A percentile compares a stretch with the other conserved stretches of the same genome.
Conservation (phyloP, 2,329 filamentous ascomycete species). For the Penicillium expansum region DNA sequence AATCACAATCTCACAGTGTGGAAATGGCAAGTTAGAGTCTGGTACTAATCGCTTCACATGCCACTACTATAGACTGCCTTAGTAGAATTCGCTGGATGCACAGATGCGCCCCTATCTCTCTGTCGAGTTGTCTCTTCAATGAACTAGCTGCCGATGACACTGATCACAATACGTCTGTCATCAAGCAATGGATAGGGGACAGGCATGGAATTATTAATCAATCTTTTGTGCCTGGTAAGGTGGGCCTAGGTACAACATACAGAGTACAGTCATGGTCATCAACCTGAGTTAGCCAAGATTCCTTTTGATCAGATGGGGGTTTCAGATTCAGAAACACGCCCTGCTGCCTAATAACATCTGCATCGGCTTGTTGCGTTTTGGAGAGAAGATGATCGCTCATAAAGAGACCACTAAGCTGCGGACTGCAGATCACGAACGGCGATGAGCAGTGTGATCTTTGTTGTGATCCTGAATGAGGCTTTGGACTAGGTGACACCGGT, state of each 20-base stretch:
- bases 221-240: conserved; percentile 48
- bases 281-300: too few relatives aligned
- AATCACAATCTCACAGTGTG: conserved; percentile 42
- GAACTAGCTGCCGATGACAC: conserved; percentile 25
- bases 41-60: conserved; percentile 22
- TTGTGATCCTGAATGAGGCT: conserved; percentile 57
- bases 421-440: conserved; percentile 43
- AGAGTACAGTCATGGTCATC: conserved; percentile 47
- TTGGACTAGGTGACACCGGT: conserved; percentile 51
- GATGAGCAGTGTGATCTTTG: conserved; percentile 50
- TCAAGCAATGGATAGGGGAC: conserved; percentile 29
- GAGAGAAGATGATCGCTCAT: conserved; percentile 40
- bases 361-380: conserved; percentile 45
- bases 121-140: conserved; percentile 43
- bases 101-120: conserved; percentile 34
- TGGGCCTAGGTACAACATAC: conserved; percentile 33
- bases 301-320: conserved; percentile 48
- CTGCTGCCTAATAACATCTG: conserved; percentile 38
- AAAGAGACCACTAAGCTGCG: conserved; percentile 36
- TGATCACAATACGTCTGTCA: conserved; percentile 29
- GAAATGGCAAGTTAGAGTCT: conserved; percentile 44
- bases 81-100: conserved; percentile 40
- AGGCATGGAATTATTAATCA: conserved; percentile 42
- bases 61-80: conserved; percentile 41
- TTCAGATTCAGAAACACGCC: conserved; percentile 37